Evolutionary conservation across 1,139 yeast genomes (phyloP), one percentile per base, ranked within the genome.

Genomic region (Meyerozyma guilliermondii): DNA sequence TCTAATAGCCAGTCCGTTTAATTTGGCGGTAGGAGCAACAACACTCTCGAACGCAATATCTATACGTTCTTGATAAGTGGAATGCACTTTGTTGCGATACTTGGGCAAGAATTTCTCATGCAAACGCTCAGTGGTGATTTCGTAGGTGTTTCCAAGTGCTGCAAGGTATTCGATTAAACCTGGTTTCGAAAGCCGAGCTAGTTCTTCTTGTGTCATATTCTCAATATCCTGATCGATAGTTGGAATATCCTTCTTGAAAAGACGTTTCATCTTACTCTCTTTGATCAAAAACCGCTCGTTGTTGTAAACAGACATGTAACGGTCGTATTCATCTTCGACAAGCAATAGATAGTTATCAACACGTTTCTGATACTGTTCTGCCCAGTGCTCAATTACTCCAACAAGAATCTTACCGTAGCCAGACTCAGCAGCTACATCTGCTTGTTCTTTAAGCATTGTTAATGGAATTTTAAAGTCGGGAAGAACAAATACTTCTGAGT

Each of bases 381-480:
- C 78, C 74, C 92, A 87, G 47, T 84, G 82, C 44, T 78, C 83
- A 27, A 89, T 79, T 11, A 88, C 95, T n/a, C 94, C 94, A 8
- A 83, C 82, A 38, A 88, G 69, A 27, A 89, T 86, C 49, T 83
- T 78, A 9, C 92, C 88, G 59, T 87, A 91, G 2, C 89, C 88
- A 2, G 95, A 82, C 34, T 85, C 92, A 0, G 92, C 88, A 0
- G 96, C 95, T 9, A 87, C 94, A 51, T 87, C 95, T n/a, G 89
- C 84, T 59, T 89, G 96, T 58, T 88, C 96, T 28, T 85, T 83
- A 47, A 89, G 79, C 82, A 89, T 86, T 41, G 86, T 80, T 59
- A 87, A 81, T 0, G 76, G 68, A 2, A 70, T 69, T 47, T 67
- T 71, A 55, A 71, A 71, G 48, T 71, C 76, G 5, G 77, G 77